Base-by-base conservation (phyloP, 768 basidiomycete genomes). In the Podaxis sp. region DNA sequence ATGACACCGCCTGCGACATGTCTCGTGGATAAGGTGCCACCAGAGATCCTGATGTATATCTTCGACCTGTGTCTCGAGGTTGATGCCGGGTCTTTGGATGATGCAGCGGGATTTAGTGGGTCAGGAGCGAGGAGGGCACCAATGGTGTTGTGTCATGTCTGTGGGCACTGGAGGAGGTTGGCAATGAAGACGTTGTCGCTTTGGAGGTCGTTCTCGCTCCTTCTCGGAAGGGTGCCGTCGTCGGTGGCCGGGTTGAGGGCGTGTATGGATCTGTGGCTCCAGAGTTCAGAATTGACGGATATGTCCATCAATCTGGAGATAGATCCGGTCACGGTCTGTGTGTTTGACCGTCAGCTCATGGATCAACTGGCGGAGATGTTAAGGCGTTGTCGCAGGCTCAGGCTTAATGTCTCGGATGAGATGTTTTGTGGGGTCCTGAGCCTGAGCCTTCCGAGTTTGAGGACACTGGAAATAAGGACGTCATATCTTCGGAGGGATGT, bases 121-220 rank as follows among this genome's bases (percentile, higher is more conserved):
- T 24, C 36, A 4, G 22, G 28, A 3, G 53, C 40, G n/a, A n/a
- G 44, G 28, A 55, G 61, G 42, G 42, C 36, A 19, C 61, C 61
- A 24, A 11, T 63, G 24, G 17, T 52, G 4, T 30, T 63, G 61
- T 55, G 61, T 15, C 61, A 51, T 4, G 61, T 63, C 4, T 63
- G 46, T 38, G 24, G 44, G 33, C 55, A 48, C 39, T 63, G 61
- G 61, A 55, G 55, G 30, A 56, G 36, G 15, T 28, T 63, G 30
- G 55, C 38, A 11, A 24, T 30, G 36, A 33, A 24, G 36, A 57
- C 61, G 22, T 46, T 36, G 9, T 51, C 54, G n/a, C 61, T 63
- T 8, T 63, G 61, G 61, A 57, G 46, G 44, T 40, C 61, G 17
- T 56, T 63, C 24, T 63, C 61, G 22, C 61, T 63, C 12, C 26